Evolutionary conservation across 441 rosid species (phyloP).

Genomic region (Populus hybrid): DNA sequence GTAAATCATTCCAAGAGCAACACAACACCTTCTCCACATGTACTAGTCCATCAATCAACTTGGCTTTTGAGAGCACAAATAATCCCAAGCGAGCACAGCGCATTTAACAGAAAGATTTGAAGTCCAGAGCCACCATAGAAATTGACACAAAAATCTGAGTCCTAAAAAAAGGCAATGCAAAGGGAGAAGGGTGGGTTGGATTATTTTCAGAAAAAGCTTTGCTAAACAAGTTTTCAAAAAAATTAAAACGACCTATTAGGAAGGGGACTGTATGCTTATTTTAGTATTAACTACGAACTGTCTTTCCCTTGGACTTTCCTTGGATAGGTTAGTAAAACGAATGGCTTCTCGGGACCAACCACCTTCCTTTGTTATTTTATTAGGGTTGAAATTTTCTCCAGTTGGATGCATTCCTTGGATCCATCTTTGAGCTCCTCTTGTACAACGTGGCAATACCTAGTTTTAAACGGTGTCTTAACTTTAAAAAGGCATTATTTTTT

Average conservation of each 20-base stretch:
- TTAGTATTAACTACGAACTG: not conserved
- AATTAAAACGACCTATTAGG: not conserved
- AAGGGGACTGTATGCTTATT: not conserved
- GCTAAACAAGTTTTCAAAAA: not conserved
- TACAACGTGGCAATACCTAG: too few species aligned
- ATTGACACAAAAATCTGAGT: too few species aligned
- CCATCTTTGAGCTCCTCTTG: not conserved
- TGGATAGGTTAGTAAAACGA: not conserved
- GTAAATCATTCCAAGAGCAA: constrained; percentile 70
- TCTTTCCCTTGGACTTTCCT: constrained; percentile 7
- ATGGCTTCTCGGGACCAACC: too few species aligned
- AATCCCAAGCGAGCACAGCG: too few species aligned
- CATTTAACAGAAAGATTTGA: too few species aligned
- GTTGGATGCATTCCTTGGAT: not conserved
- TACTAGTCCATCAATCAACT: constrained; percentile 33
- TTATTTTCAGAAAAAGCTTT: not conserved
- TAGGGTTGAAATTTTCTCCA: not conserved
- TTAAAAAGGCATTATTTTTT: too few species aligned
- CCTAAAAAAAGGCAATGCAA: not conserved
- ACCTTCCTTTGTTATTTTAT: too few species aligned
- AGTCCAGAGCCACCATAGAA: too few species aligned
- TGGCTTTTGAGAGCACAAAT: not conserved
- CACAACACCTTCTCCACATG: constrained; percentile 56
- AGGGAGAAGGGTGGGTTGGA: not conserved
- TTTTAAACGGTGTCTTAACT: too few species aligned